A percentile compares a stretch with the other conserved stretches of the same genome.
Conservation (phyloP, 208 protist species). For the Wallacemonas collosoma region DNA sequence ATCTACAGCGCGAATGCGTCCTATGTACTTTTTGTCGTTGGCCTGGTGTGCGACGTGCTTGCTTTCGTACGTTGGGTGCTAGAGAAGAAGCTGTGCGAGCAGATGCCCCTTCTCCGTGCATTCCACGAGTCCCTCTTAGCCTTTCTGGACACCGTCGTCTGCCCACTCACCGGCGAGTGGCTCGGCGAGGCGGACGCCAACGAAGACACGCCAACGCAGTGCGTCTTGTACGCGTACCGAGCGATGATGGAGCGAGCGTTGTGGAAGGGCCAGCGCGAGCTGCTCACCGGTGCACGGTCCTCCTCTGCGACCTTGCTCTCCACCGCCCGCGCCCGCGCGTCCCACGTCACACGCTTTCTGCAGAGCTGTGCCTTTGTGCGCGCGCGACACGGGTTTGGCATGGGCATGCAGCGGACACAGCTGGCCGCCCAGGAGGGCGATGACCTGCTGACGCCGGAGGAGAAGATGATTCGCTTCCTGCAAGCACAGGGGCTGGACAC, state of each 20-base stretch:
- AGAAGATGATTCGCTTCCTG: constrained; percentile 74
- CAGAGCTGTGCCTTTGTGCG: constrained; percentile 69
- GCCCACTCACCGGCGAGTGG: constrained; percentile 57
- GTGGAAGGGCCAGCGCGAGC: constrained; percentile 31
- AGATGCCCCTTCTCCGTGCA: constrained; percentile 20
- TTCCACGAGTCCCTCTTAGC: constrained; percentile 32
- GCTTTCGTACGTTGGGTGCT: constrained; percentile 41
- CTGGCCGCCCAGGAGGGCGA: constrained; percentile 61
- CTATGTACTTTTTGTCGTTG: constrained; percentile 72
- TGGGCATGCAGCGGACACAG: constrained; percentile 85
- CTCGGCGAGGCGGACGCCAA: constrained; percentile 55
- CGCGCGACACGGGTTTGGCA: constrained; percentile 78
- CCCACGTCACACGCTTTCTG: constrained; percentile 38
- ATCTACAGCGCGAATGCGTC: constrained; percentile 81
- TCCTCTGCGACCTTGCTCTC: too few species aligned
- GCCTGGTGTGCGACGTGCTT: constrained; percentile 61
- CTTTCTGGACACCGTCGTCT: constrained; percentile 34
- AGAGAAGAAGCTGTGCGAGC: constrained; percentile 13
- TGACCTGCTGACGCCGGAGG: constrained; percentile 61
- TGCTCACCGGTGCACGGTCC: too few species aligned
- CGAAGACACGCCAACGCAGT: constrained; percentile 72
- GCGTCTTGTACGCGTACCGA: constrained; percentile 65
- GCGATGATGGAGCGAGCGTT: constrained; percentile 49
- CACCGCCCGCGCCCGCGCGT: too few species aligned
- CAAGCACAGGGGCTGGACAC: constrained; percentile 86